phyloP scores from a whole-genome alignment of 352 stramenopile species.

The Globisporangium spinosum region DNA sequence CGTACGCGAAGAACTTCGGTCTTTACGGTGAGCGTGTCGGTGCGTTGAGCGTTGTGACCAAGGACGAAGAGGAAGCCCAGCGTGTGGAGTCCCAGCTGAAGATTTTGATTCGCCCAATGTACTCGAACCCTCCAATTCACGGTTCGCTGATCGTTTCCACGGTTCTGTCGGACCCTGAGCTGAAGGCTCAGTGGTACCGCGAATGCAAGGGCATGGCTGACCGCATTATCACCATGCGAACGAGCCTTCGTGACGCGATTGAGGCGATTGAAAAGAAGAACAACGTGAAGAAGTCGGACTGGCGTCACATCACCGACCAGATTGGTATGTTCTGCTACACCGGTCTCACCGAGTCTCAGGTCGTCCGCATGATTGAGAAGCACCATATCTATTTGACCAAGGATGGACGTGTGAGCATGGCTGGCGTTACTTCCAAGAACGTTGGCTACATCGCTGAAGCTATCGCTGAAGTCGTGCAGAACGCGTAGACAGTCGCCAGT shows the following conservation, averaged over 20 bases:
- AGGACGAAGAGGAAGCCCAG: slow-evolving; percentile 92
- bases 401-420: slow-evolving; percentile 97
- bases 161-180: slow-evolving; percentile 90
- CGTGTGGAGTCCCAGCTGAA: slow-evolving; percentile 98
- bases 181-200: slow-evolving; percentile 92
- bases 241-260: slow-evolving; percentile 71
- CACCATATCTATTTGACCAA: slow-evolving; percentile 99
- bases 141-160: slow-evolving; percentile 97
- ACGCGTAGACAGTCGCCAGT: slow-evolving; percentile 43
- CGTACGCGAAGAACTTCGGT: slow-evolving; percentile 99
- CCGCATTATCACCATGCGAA: slow-evolving; percentile 94
- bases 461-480: slow-evolving; percentile 92
- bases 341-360: slow-evolving; percentile 93
- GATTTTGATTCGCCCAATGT: slow-evolving; percentile 98
- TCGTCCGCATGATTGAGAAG: slow-evolving; percentile 91
- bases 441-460: slow-evolving; percentile 94
- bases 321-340: slow-evolving; percentile 99
- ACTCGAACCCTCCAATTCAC: slow-evolving; percentile 98
- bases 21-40: slow-evolving; percentile 99
- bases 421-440: slow-evolving; percentile 95
- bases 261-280: slow-evolving; percentile 74
- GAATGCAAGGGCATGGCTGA: slow-evolving; percentile 96
- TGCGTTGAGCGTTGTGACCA: slow-evolving; percentile 94
- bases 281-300: slow-evolving; percentile 85
- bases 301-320: slow-evolving; percentile 98